Evolutionary conservation across 805 yeast genomes (phyloP), one percentile per base, ranked within the genome.

Genomic region (Limtongia smithiae): DNA sequence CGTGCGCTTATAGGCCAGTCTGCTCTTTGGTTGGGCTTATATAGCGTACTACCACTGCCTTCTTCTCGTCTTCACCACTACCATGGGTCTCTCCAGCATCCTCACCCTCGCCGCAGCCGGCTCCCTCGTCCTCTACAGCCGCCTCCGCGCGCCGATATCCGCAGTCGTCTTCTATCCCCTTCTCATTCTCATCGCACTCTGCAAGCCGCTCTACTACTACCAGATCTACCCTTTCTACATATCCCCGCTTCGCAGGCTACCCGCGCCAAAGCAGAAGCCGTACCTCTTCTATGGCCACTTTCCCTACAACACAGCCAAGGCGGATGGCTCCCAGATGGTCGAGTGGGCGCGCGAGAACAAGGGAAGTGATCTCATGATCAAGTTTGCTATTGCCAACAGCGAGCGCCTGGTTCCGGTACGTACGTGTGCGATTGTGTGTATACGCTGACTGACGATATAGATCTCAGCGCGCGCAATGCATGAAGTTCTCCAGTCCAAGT

Each of bases 141-240:
- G 34, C 17, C 39, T 22, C n/a, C 17, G 37, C 15, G 15, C 32
- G 33, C 40, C 39, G 11, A 21, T 48, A 3, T 33, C 51, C 3
- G 21, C 25, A 15, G 11, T 17, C 9, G 11, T 38, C 2, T 45
- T 45, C 27, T 45, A 45, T 21, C 36, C 41, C 3, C 49, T 45
- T 11, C 33, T 45, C 24, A 17, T 39, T 2, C 32, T 39, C 22
- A 37, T 41, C 12, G n/a, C 37, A 33, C 17, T 25, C 9, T 36
- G 32, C 5, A 21, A 41, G 20, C 34, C 37, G 41, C 30, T 51
- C 11, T 51, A 51, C 30, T 37, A 31, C 25, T 51, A 38, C 43
- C 46, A 35, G 28, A 45, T 52, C 17, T 37, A 49, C 24, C 57
- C 57, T 15, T 46, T 44, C 18, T 49, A 48, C 32, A n/a, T 42